A percentile compares a stretch with the other conserved stretches of the same genome.
Conservation (phyloP, 2,329 filamentous ascomycete genomes). For the Clonostachys sp. region DNA sequence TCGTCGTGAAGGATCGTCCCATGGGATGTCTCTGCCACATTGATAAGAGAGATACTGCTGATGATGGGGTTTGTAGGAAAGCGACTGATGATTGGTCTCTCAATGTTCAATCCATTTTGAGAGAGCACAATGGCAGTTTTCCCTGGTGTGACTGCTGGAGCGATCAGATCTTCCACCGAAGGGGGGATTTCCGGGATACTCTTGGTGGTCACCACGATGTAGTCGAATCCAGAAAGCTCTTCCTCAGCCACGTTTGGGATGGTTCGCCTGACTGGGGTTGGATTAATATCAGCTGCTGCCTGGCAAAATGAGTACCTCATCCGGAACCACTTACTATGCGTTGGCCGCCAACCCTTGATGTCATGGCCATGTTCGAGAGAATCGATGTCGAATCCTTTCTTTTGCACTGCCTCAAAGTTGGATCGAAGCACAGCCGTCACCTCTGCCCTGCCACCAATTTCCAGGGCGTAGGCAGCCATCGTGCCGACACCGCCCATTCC, state of each 20-base stretch:
- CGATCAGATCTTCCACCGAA: conserved; percentile 39
- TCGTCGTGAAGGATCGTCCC: conserved; percentile 49
- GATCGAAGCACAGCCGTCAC: conserved; percentile 53
- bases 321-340: conserved; percentile 18
- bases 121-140: conserved; percentile 50
- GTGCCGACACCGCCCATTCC: conserved; percentile 53
- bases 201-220: conserved; percentile 53
- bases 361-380: conserved; percentile 47
- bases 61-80: conserved; percentile 50
- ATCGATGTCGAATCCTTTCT: conserved; percentile 46
- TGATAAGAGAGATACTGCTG: conserved; percentile 47
- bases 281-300: background rate
- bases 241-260: conserved; percentile 34
- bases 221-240: conserved; percentile 36
- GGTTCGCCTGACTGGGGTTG: conserved; percentile 32
- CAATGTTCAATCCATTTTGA: conserved; percentile 62
- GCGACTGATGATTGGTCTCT: conserved; percentile 40
- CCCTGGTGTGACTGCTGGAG: conserved; percentile 42
- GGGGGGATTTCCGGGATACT: conserved; percentile 51
- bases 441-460: conserved; percentile 40
- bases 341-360: conserved; percentile 42
- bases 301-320: background rate
- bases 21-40: conserved; percentile 37
- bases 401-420: conserved; percentile 42
- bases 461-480: conserved; percentile 49